Evolutionary conservation across 2,329 filamentous ascomycete species (phyloP).

Genomic region (Hypoxylon sp.): DNA sequence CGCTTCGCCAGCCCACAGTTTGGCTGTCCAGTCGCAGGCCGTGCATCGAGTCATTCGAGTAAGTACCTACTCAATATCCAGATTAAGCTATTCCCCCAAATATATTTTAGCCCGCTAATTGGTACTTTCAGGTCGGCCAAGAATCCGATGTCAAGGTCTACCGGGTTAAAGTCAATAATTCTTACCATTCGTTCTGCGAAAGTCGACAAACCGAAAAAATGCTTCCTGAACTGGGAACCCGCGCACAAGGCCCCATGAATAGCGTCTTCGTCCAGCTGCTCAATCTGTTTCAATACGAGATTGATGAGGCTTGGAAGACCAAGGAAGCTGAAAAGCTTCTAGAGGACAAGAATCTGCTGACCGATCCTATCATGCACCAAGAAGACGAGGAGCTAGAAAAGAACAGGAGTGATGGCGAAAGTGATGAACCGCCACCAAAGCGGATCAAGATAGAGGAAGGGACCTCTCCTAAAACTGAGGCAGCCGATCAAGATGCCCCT

Average conservation of each 20-base stretch:
- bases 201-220: slow-evolving; percentile 53
- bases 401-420: not conserved
- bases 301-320: slow-evolving; percentile 46
- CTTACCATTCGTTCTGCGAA: slow-evolving; percentile 50
- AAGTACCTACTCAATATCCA: slow-evolving; percentile 23
- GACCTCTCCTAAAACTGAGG: not conserved
- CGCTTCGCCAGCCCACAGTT: slow-evolving; percentile 49
- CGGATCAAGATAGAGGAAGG: slow-evolving; percentile 18
- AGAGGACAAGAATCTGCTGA: slow-evolving; percentile 39
- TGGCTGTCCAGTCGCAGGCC: slow-evolving; percentile 50
- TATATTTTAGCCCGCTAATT: slow-evolving; percentile 32
- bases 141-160: slow-evolving; percentile 47
- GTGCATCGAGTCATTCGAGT: slow-evolving; percentile 53
- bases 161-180: slow-evolving; percentile 50
- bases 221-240: slow-evolving; percentile 49
- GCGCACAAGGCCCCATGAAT: slow-evolving; percentile 47
- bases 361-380: not conserved
- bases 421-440: slow-evolving; percentile 16
- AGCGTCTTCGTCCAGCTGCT: slow-evolving; percentile 47
- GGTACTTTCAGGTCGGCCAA: slow-evolving; percentile 48
- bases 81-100: not conserved
- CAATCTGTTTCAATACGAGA: slow-evolving; percentile 51
- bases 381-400: not conserved
- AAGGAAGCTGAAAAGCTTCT: slow-evolving; percentile 44
- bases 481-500: not conserved